Evolutionary conservation across 2,329 filamentous ascomycete genomes (phyloP).

Genomic region (Aciculosporium take): DNA sequence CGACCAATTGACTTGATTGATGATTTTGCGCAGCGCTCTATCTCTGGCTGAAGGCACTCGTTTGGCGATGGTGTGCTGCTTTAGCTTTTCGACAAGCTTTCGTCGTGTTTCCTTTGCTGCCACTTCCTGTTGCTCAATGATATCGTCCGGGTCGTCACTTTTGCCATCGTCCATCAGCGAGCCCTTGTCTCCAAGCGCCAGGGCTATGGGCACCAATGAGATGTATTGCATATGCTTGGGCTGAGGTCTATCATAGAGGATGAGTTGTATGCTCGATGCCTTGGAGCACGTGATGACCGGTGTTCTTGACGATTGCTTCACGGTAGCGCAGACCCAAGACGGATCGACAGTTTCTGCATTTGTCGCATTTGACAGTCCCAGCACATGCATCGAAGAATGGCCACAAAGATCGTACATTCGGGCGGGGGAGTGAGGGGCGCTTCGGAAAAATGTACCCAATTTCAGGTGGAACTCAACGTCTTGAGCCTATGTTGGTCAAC

Average conservation of each 20-base stretch:
- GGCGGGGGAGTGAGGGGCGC: constrained; percentile 63
- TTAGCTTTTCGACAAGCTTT: constrained; percentile 70
- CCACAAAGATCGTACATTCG: constrained; percentile 79
- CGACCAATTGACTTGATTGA: constrained; percentile 93
- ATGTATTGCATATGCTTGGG: constrained; percentile 92
- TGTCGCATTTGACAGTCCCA: constrained; percentile 65
- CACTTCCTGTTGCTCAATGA: constrained; percentile 53
- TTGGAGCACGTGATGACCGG: constrained; percentile 62
- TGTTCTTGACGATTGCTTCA: constrained; percentile 34
- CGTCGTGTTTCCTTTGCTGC: constrained; percentile 43
- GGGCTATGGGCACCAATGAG: constrained; percentile 74
- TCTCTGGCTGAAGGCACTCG: constrained; percentile 72
- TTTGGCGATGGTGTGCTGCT: constrained; percentile 70
- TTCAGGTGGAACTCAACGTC: constrained; percentile 82
- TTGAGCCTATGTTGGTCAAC: constrained; percentile 36
- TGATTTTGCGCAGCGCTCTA: constrained; percentile 60
- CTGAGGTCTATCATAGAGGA: constrained; percentile 75
- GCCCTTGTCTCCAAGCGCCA: constrained; percentile 66
- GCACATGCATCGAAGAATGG: constrained; percentile 65
- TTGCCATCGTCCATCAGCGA: constrained; percentile 21
- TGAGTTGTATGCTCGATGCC: constrained; percentile 66
- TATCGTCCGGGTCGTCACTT: constrained; percentile 46
- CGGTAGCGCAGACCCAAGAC: constrained; percentile 52
- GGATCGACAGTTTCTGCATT: constrained; percentile 40
- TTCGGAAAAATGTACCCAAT: constrained; percentile 68